Base-by-base conservation (phyloP, 768 basidiomycete genomes). In the Lentinula sp. region DNA sequence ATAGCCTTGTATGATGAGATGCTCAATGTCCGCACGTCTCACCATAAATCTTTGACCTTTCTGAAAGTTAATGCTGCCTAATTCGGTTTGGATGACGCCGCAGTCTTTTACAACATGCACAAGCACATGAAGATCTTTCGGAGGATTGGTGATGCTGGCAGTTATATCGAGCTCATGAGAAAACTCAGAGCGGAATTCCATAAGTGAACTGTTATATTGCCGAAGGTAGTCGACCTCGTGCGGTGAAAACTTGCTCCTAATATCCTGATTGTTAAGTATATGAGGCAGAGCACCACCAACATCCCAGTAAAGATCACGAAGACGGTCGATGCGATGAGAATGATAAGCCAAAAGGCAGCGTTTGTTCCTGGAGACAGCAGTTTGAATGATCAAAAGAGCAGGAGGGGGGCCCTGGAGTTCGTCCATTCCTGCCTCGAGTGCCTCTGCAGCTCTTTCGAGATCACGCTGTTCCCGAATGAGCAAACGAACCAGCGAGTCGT, bases 261-360 rank as follows among this genome's bases (percentile, higher is more conserved):
- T 78, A 64, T 91, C 85, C 56, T 82, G 71, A 65, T 86, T 79
- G 33, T 79, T 67, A 62, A 98, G 81, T 46, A 97, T 78, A 64
- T 93, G 90, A 0, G 93, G 91, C 2, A 97, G 77, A 3, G 93
- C 90, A 13, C 93, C 95, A 16, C 92, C 92, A 7, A 86, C 83
- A 12, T 84, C 77, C 96, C 96, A 98, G 75, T 93, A 97, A 77
- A 91, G 81, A 68, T 93, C 88, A 61, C 87, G 83, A 57, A 98
- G 82, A 57, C 87, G 85, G 69, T 93, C 89, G 42, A 93, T 74
- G 59, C 96, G 84, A 75, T 95, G 93, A 28, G 84, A 76, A 73
- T 98, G 93, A 74, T 98, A 99, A 0, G 93, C 94, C 49, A 98
- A 84, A 3, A 98, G 81, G 71, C 93, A 94, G n/a, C 97, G 89